Evolutionary conservation across 306 rosid genomes (phyloP), one percentile per base, ranked within the genome.

Genomic region (Prosopis cineraria): DNA sequence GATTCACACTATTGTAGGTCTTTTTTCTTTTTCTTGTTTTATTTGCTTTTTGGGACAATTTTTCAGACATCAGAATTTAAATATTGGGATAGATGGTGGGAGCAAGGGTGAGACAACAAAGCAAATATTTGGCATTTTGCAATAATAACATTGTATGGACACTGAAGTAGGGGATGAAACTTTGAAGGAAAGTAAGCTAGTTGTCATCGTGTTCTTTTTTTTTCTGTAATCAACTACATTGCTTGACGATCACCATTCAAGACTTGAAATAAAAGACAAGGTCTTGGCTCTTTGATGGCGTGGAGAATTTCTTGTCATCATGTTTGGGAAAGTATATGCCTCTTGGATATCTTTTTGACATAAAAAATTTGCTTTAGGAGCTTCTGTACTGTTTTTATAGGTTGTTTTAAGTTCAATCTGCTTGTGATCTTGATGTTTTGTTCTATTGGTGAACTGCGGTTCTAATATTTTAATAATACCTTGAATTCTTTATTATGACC

Each of bases 191-290:
- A 90, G 87, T 91, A 63, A 72, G 79, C 50, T 71, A 78, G 85
- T 82, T 87, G 88, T 87, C 89, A 85, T 89, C 68, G 85, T 87
- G 82, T 80, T 79, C 40, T 83, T 76, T 79, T 83, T 76, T 79
- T 74, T 68, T 45, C 70, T 27, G 77, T 73, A 68, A 73, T 85
- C 82, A 82, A 79, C 68, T 87, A 48, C 85, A 75, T 84, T 84
- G 81, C 84, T 85, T 73, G 72, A 79, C 62, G 75, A 79, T 60
- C 53, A 82, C 84, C 78, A 73, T 76, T 77, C 48, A 68, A 56
- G 60, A 59, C 82, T 90, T 85, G 90, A 81, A 85, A 86, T 71
- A 89, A 86, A 85, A 39, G n/a, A 12, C 44, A 69, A 63, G 70
- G 64, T 55, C 3, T 24, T 25, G 64, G 9, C 64, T 56, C 64